Evolutionary conservation across 768 basidiomycete species (phyloP).

Genomic region (Amanita thiersii): DNA sequence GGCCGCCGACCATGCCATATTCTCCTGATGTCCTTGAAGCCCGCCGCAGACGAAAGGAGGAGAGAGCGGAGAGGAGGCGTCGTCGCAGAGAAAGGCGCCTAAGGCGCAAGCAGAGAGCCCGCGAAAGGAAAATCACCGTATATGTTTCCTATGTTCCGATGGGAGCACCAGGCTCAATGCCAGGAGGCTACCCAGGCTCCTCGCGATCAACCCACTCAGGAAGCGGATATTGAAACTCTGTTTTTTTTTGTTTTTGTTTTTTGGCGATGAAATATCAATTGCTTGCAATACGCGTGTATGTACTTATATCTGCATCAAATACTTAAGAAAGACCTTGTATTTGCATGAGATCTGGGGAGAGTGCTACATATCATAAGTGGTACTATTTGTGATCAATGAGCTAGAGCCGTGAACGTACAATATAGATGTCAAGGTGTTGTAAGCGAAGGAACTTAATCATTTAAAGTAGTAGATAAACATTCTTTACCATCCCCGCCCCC

Average conservation of each 20-base stretch:
- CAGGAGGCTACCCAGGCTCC: constrained; percentile 15
- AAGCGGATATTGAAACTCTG: constrained; percentile 10
- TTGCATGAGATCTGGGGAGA: no score
- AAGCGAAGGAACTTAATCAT: no score
- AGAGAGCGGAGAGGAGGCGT: constrained; percentile 51
- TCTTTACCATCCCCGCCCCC: constrained; percentile 41
- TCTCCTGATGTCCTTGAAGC: constrained; percentile 24
- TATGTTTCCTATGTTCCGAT: constrained; percentile 46
- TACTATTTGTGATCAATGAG: no score
- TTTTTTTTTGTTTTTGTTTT: neutral
- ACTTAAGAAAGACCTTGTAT: no score
- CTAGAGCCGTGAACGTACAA: no score
- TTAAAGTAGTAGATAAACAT: neutral
- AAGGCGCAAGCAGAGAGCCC: constrained; percentile 48
- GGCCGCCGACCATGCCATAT: neutral
- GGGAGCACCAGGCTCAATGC: constrained; percentile 15
- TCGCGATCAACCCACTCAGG: constrained; percentile 9
- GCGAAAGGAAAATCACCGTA: constrained; percentile 54
- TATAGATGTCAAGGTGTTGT: no score
- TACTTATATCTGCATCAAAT: no score
- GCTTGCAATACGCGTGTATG: no score
- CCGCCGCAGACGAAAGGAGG: constrained; percentile 44
- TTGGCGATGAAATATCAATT: no score
- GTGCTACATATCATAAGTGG: no score
- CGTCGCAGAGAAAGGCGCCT: constrained; percentile 59